These are phyloP conservation scores for Hapsidospora chrysogenum DNA, from an alignment of 495 filamentous ascomycete genomes.

Conservation along the genomic window DNA sequence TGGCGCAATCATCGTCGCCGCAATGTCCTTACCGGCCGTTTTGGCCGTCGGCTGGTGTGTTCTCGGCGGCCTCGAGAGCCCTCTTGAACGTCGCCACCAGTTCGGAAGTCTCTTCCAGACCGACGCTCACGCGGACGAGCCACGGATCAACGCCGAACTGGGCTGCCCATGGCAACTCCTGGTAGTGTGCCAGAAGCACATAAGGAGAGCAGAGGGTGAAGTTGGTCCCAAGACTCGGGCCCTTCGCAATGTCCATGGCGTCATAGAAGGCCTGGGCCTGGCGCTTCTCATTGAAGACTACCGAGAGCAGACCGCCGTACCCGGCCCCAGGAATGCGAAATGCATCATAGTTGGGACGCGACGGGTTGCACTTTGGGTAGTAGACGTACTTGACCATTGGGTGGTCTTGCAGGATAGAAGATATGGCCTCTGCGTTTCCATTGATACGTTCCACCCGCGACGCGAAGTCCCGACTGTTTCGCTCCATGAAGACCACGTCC, in stretches of 20 bases:
- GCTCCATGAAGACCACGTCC: conserved; percentile 85
- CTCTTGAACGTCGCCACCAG: conserved; percentile 31
- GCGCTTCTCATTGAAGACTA: conserved; percentile 51
- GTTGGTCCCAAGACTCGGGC: conserved; percentile 89
- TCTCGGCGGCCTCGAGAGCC: conserved; percentile 32
- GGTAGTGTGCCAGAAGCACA: conserved; percentile 79
- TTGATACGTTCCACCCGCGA: conserved; percentile 74
- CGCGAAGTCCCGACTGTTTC: conserved; percentile 88
- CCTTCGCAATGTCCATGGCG: conserved; percentile 72
- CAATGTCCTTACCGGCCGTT: too few relatives aligned
- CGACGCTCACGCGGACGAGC: conserved; percentile 77
- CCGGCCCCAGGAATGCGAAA: conserved; percentile 62
- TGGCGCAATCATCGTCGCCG: too few relatives aligned
- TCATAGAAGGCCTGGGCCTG: conserved; percentile 78
- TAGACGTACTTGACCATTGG: conserved; percentile 61
- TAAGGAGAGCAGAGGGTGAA: conserved; percentile 87
- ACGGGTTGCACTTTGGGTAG: conserved; percentile 68
- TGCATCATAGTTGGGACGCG: conserved; percentile 55
- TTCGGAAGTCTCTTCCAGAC: conserved; percentile 60
- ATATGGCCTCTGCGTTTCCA: conserved; percentile 68
- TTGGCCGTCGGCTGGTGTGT: too few relatives aligned
- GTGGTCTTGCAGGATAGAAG: conserved; percentile 39
- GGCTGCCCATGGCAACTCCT: conserved; percentile 78
- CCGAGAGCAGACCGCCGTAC: conserved; percentile 79
- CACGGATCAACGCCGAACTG: conserved; percentile 61